Evolutionary conservation across 108 stramenopile species (phyloP).

Genomic region (Conticribra guillardii): DNA sequence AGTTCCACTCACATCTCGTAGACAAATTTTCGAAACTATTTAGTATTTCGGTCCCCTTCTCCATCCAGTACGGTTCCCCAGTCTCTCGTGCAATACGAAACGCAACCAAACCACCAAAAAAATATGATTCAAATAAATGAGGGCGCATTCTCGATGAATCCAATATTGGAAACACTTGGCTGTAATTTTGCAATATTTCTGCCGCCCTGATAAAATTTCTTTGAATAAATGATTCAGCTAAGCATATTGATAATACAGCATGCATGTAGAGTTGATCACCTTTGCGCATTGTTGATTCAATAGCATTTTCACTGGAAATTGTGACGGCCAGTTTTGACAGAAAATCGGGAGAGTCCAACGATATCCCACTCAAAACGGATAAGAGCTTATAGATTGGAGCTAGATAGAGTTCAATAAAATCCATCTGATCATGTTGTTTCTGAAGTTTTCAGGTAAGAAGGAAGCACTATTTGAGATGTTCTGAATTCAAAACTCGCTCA

Average conservation of each 20-base stretch:
- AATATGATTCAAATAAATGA: constrained; percentile 7
- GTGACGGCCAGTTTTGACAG: constrained; percentile 4
- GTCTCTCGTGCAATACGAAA: constrained; percentile 24
- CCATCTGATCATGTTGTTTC: constrained; percentile 18
- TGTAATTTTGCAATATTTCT: constrained; percentile 2
- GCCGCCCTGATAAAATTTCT: constrained; percentile 18
- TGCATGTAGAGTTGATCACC: constrained; percentile 8
- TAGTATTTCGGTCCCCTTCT: constrained; percentile 16
- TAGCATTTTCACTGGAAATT: not conserved
- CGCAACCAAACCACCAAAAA: constrained; percentile 14
- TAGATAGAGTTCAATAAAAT: constrained; percentile 11
- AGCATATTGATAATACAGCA: not conserved
- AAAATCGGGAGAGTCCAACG: constrained; percentile 4
- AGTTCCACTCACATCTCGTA: constrained; percentile 1
- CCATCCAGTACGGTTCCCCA: constrained; percentile 15
- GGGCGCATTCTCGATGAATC: constrained; percentile 7
- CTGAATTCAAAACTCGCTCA: not conserved
- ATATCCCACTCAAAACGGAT: constrained; percentile 16
- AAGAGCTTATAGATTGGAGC: constrained; percentile 14
- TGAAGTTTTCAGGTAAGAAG: not conserved
- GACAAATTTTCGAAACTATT: constrained; percentile 18
- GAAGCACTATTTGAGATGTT: not conserved
- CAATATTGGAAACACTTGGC: constrained; percentile 1
- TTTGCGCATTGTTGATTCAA: constrained; percentile 9
- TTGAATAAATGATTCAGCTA: constrained; percentile 9